Conservation (phyloP, 768 basidiomycete species). For the Dacryopinax spathularia region DNA sequence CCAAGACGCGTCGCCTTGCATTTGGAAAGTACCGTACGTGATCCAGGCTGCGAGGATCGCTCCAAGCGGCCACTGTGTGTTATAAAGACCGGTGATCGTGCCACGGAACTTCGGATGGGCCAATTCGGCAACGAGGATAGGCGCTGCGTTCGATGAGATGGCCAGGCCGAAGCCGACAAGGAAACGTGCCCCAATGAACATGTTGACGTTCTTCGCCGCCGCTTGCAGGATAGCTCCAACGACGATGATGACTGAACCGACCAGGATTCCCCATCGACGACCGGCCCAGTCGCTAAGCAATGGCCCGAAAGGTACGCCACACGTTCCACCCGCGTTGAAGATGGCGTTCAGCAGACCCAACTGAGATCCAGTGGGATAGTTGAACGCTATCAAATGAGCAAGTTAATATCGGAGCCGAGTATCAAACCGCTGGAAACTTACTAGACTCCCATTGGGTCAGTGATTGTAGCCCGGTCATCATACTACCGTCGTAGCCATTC, state of each 20-base stretch:
- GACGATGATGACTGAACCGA: background rate
- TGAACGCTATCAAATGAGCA: slow-evolving; percentile 23
- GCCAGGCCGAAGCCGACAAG: background rate
- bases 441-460: background rate
- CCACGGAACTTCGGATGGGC: background rate
- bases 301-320: slow-evolving; percentile 32
- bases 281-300: background rate
- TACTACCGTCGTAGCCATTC: background rate
- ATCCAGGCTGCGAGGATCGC: background rate
- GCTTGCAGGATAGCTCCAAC: background rate
- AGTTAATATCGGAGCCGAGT: background rate
- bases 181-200: background rate
- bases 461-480: background rate
- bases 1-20: background rate
- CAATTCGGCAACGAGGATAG: background rate
- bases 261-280: background rate
- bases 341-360: background rate
- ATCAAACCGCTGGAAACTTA: background rate
- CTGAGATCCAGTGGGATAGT: background rate
- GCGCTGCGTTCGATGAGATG: background rate
- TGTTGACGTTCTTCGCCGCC: background rate
- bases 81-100: background rate
- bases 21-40: background rate
- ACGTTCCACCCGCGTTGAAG: slow-evolving; percentile 45
- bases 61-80: background rate